A percentile compares a stretch with the other conserved stretches of the same genome.
These are phyloP conservation scores for Hypericum androsaemum DNA, from an alignment of 345 rosid species.

Conservation along the genomic window DNA sequence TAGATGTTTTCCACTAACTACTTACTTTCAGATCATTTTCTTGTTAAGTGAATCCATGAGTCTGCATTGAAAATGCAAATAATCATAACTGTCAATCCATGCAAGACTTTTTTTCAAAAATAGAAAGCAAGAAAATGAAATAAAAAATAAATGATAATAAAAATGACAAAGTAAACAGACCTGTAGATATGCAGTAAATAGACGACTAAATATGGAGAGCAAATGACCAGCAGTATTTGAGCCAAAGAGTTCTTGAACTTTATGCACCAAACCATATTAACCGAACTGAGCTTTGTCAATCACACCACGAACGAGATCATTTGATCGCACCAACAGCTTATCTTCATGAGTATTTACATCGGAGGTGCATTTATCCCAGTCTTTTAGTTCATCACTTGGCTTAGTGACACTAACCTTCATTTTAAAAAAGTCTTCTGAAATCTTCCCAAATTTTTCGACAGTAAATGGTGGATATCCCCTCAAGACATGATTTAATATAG, in stretches of 20 bases:
- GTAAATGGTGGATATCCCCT: slow-evolving; percentile 69
- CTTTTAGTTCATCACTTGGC: slow-evolving; percentile 2
- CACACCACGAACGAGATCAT: slow-evolving; percentile 73
- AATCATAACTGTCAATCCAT: slow-evolving; percentile 15
- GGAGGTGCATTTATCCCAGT: no score
- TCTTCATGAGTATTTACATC: slow-evolving; percentile 44
- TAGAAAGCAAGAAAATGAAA: not conserved
- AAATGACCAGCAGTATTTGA: slow-evolving; percentile 75
- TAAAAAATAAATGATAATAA: not conserved
- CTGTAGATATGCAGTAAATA: slow-evolving; percentile 87
- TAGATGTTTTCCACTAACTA: no score
- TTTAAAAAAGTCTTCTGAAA: slow-evolving; percentile 65
- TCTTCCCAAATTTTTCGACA: slow-evolving; percentile 66
- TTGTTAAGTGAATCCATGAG: slow-evolving; percentile 95
- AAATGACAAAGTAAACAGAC: slow-evolving; percentile 22
- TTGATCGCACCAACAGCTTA: slow-evolving; percentile 52
- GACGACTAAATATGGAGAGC: slow-evolving; percentile 80
- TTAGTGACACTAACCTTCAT: slow-evolving; percentile 23
- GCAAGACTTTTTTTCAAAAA: not conserved
- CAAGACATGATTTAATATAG: slow-evolving; percentile 58
- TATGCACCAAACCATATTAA: slow-evolving; percentile 87
- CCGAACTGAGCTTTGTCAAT: slow-evolving; percentile 99
- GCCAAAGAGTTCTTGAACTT: slow-evolving; percentile 91
- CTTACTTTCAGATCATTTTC: no score
- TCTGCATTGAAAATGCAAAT: slow-evolving; percentile 37